Evolutionary conservation across 352 stramenopile species (phyloP).

Genomic region (Lagenidium giganteum): DNA sequence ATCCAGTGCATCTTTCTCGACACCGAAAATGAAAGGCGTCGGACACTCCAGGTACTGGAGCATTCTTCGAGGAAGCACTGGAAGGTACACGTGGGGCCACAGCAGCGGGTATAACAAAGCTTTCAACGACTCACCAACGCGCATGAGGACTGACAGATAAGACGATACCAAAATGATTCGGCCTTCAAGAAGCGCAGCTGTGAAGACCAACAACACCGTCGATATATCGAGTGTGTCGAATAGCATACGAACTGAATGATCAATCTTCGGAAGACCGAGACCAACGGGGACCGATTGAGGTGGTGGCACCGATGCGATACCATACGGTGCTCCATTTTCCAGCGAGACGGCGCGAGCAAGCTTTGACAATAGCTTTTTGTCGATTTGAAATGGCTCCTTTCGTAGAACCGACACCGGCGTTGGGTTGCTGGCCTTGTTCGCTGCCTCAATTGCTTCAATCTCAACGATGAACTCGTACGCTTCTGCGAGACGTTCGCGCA

Average conservation of each 20-base stretch:
- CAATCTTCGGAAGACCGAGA: slow-evolving; percentile 38
- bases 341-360: slow-evolving; percentile 47
- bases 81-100: slow-evolving; percentile 79
- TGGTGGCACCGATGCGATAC: slow-evolving; percentile 26
- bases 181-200: slow-evolving; percentile 52
- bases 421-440: slow-evolving; percentile 18
- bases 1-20: slow-evolving; percentile 49
- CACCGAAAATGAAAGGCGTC: slow-evolving; percentile 72
- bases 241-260: slow-evolving; percentile 56
- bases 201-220: slow-evolving; percentile 63
- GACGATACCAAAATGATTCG: slow-evolving; percentile 70
- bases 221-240: slow-evolving; percentile 68
- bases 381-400: slow-evolving; percentile 35
- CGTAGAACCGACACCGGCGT: slow-evolving; percentile 6
- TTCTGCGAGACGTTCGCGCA: slow-evolving; percentile 57
- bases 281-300: slow-evolving; percentile 25
- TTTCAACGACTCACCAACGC: slow-evolving; percentile 53
- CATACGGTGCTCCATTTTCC: slow-evolving; percentile 50
- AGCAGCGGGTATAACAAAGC: slow-evolving; percentile 67
- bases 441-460: slow-evolving; percentile 41
- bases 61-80: slow-evolving; percentile 57
- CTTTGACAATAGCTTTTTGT: slow-evolving; percentile 63
- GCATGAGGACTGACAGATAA: slow-evolving; percentile 67
- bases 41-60: slow-evolving; percentile 72
- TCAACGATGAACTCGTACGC: slow-evolving; percentile 68